These are phyloP conservation scores for Suillus subaureus DNA, from an alignment of 768 basidiomycete species.

Conservation along the genomic window DNA sequence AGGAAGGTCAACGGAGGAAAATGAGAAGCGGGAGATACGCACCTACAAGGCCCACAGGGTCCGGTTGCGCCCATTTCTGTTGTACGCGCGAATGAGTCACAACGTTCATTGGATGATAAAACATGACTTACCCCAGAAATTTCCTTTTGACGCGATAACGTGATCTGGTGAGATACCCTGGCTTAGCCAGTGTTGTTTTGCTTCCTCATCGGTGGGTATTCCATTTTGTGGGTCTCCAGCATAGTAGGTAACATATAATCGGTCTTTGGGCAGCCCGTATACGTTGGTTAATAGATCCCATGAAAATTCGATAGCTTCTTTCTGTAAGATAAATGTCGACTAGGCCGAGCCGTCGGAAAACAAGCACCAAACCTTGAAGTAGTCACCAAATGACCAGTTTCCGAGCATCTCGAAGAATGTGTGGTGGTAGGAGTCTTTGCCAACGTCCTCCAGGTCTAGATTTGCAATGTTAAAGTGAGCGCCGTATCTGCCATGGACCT, in stretches of 20 bases:
- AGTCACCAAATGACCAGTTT: conserved; percentile 99
- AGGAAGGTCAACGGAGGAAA: conserved; percentile 2
- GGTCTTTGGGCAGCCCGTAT: conserved; percentile 85
- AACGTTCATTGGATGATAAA: not conserved
- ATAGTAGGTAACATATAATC: conserved; percentile 97
- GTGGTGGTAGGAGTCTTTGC: conserved; percentile 97
- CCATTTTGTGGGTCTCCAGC: conserved; percentile 89
- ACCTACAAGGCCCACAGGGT: conserved; percentile 97
- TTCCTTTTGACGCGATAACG: conserved; percentile 94
- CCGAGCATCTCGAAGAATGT: conserved; percentile 99
- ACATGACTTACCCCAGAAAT: conserved; percentile 88
- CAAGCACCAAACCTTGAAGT: conserved; percentile 82
- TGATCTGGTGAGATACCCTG: conserved; percentile 88
- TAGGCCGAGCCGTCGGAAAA: conserved; percentile 6
- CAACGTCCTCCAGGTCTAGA: conserved; percentile 96
- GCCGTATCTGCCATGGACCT: not conserved
- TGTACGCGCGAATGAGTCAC: conserved; percentile 13
- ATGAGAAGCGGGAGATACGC: conserved; percentile 11
- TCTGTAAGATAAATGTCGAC: conserved; percentile 45
- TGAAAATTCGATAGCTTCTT: conserved; percentile 90
- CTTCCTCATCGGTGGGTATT: conserved; percentile 87
- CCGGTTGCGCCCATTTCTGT: conserved; percentile 98
- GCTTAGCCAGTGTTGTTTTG: conserved; percentile 84
- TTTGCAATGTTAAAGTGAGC: conserved; percentile 9
- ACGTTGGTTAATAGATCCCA: conserved; percentile 94